A percentile compares a stretch with the other conserved stretches of the same genome.
These are phyloP conservation scores for Escallonia herrerae DNA, from an alignment of 129 eudicot genomes.

Conservation along the genomic window DNA sequence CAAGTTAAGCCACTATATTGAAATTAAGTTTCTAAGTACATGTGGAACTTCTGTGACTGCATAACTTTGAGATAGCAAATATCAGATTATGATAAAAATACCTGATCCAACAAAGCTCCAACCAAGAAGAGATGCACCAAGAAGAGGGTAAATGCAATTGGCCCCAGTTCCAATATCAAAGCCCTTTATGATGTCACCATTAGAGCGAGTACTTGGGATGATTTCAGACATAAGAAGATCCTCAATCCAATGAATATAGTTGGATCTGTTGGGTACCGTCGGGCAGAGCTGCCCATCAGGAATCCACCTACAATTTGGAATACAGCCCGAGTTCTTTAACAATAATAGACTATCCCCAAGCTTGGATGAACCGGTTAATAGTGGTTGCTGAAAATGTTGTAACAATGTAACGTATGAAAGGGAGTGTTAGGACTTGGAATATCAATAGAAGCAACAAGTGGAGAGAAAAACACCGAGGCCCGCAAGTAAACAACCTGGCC, in stretches of 20 bases:
- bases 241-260: constrained; percentile 93
- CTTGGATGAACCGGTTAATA: no score
- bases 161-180: constrained; percentile 97
- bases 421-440: no score
- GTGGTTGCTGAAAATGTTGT: no score
- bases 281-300: constrained; percentile 99
- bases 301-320: constrained; percentile 63
- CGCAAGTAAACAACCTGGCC: no score
- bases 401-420: no score
- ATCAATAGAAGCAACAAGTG: no score
- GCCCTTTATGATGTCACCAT: constrained; percentile 45
- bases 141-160: constrained; percentile 95
- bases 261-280: constrained; percentile 94
- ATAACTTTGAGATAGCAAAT: background rate
- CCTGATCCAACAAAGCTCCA: constrained; percentile 97
- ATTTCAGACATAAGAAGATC: constrained; percentile 76
- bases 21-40: constrained; percentile 9
- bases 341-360: no score
- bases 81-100: constrained; percentile 3
- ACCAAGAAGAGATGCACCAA: constrained; percentile 91
- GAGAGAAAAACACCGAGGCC: no score
- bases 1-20: background rate
- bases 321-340: no score
- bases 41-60: background rate
- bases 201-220: constrained; percentile 30